These are phyloP conservation scores for Colletotrichum sp. DNA, from an alignment of 2,329 filamentous ascomycete genomes.

Conservation along the genomic window DNA sequence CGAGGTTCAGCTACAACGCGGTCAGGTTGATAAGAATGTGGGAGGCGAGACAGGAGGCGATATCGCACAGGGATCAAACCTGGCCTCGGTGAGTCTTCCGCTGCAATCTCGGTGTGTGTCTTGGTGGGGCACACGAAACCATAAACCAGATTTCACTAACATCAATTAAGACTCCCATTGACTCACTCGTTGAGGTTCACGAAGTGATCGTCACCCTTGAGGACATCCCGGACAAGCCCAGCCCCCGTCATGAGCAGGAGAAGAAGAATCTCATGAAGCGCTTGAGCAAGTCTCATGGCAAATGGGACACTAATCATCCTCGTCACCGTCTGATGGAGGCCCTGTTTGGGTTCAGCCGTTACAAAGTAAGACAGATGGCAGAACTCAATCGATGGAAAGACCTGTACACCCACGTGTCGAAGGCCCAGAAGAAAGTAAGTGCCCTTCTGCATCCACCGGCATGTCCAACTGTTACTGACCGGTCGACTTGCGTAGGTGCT, in stretches of 20 bases:
- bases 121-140: accelerated
- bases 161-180: neutral
- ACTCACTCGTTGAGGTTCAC: slow-evolving; percentile 27
- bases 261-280: slow-evolving; percentile 33
- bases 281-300: slow-evolving; percentile 31
- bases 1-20: neutral
- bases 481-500: slow-evolving; percentile 41
- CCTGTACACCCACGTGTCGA: slow-evolving; percentile 40
- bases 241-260: slow-evolving; percentile 32
- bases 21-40: neutral
- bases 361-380: slow-evolving; percentile 36
- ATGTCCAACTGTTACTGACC: neutral
- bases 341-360: slow-evolving; percentile 39
- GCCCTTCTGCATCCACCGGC: no score
- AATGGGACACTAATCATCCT: slow-evolving; percentile 39
- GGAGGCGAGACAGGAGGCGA: neutral
- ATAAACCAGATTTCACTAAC: neutral
- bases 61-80: neutral
- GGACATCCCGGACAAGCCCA: slow-evolving; percentile 21
- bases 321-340: slow-evolving; percentile 45
- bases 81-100: neutral
- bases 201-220: slow-evolving; percentile 30
- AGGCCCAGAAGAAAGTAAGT: slow-evolving; percentile 33
- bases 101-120: neutral
- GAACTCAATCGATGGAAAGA: slow-evolving; percentile 39